Evolutionary conservation across 345 rosid genomes (phyloP), one percentile per base, ranked within the genome.

Genomic region (Eucalyptus pauciflora): DNA sequence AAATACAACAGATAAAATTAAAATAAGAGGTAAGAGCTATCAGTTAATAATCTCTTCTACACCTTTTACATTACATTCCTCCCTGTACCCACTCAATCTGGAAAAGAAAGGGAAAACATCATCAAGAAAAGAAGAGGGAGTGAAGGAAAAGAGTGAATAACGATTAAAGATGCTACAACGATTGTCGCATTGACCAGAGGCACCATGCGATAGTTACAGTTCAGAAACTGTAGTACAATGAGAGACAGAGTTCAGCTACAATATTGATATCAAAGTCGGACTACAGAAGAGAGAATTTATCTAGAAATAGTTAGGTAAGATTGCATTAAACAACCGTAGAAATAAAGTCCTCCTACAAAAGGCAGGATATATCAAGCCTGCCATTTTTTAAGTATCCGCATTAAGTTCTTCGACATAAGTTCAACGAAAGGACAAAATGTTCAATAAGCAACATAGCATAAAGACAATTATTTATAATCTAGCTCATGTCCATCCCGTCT

Each of bases 401-500:
- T 91, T 67, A 87, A 87, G 94, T 94, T 93, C 94, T 90, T 89
- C 93, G 93, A 94, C 90, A 93, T 46, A 69, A 89, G 90, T 94
- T 89, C 94, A 91, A 89, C 7, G 62, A 90, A 90, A 90, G 71
- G 87, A 37, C 90, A 91, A 91, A 52, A 90, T 87, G 48, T 50
- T 69, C 62, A 52, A n/a, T 18, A 62, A 87, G 45, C 37, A 25
- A 86, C 87, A 86, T 86, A 86, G 87, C 58, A 50, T 86, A 52
- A 43, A 86, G 49, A 86, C 49, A 50, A 50, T 41, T 52, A 51
- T 58, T 86, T 25, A 89, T 89, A 90, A 95, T 94, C 97, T 96
- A 98, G 96, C 93, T 96, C 94, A 93, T 89, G 76, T 98, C 99
- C 99, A 97, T 97, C 91, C 98, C 98, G 67, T 98, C 99, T 93